A percentile compares a stretch with the other conserved stretches of the same genome.
These are phyloP conservation scores for Yarrowia yakushimensis DNA, from an alignment of 805 yeast genomes.

Conservation along the genomic window DNA sequence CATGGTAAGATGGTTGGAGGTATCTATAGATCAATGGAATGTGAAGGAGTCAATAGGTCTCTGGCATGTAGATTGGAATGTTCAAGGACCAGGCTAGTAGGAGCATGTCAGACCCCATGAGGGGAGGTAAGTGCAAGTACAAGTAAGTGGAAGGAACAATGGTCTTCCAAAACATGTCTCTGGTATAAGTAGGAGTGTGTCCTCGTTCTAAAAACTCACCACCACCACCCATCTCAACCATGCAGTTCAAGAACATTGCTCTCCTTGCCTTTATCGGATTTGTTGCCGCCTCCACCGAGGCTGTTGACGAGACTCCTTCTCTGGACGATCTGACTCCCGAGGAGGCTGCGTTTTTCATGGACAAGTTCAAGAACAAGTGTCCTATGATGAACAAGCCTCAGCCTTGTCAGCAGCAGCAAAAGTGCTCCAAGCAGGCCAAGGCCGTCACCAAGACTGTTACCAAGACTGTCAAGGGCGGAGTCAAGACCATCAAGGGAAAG, in stretches of 20 bases:
- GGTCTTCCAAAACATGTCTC: no score
- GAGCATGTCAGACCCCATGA: no score
- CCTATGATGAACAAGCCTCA: background rate
- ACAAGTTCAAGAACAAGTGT: constrained; percentile 11
- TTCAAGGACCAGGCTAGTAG: no score
- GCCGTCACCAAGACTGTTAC: background rate
- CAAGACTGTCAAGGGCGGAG: background rate
- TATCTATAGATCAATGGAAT: no score
- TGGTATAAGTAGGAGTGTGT: no score
- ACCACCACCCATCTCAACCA: background rate
- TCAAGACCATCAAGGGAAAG: background rate
- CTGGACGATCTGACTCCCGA: constrained; percentile 4
- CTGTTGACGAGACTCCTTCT: background rate
- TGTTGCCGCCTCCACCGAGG: background rate
- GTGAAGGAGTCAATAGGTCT: no score
- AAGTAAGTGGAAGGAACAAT: no score
- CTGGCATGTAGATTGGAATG: no score
- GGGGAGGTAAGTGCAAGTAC: no score
- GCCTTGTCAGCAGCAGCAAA: no score
- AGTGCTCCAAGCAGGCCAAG: background rate
- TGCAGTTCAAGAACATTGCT: constrained; percentile 20
- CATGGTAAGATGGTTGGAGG: no score
- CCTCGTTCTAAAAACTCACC: no score
- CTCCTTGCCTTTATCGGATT: background rate
- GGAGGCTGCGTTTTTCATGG: constrained; percentile 12